These are phyloP conservation scores for Cytospora chrysosperma DNA, from an alignment of 2,329 filamentous ascomycete species.

Conservation along the genomic window DNA sequence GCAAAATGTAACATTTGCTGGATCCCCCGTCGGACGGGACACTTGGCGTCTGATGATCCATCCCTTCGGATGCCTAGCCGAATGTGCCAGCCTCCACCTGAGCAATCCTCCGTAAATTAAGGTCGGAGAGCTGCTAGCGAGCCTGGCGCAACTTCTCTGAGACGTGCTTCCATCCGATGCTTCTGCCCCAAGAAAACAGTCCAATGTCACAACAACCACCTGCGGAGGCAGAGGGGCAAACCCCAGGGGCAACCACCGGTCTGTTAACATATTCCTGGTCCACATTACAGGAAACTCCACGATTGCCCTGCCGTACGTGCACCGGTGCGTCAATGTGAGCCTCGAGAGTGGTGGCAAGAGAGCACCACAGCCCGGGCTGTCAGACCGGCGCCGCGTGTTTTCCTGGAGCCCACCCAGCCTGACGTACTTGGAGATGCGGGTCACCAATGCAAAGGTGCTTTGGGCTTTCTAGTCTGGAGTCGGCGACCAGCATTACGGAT, in stretches of 20 bases:
- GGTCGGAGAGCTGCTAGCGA: constrained; percentile 26
- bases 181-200: constrained; percentile 16
- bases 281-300: constrained; percentile 38
- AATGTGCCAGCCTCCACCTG: constrained; percentile 27
- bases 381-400: constrained; percentile 17
- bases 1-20: background rate
- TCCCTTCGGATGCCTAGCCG: constrained; percentile 36
- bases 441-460: constrained; percentile 27
- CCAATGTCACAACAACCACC: constrained; percentile 24
- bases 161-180: background rate
- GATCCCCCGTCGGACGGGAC: constrained; percentile 27
- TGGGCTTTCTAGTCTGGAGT: constrained; percentile 31
- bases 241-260: constrained; percentile 28
- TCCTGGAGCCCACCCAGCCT: constrained; percentile 25
- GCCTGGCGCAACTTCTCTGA: constrained; percentile 1
- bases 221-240: constrained; percentile 26
- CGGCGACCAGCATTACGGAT: constrained; percentile 15
- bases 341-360: constrained; percentile 15
- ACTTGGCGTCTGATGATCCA: constrained; percentile 46
- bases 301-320: constrained; percentile 36
- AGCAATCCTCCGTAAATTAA: constrained; percentile 28
- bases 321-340: constrained; percentile 37
- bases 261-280: constrained; percentile 29
- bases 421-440: constrained; percentile 28
- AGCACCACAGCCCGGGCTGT: constrained; percentile 21